phyloP scores from a whole-genome alignment of 805 yeast genomes.

The Yamadazyma philogaea region DNA sequence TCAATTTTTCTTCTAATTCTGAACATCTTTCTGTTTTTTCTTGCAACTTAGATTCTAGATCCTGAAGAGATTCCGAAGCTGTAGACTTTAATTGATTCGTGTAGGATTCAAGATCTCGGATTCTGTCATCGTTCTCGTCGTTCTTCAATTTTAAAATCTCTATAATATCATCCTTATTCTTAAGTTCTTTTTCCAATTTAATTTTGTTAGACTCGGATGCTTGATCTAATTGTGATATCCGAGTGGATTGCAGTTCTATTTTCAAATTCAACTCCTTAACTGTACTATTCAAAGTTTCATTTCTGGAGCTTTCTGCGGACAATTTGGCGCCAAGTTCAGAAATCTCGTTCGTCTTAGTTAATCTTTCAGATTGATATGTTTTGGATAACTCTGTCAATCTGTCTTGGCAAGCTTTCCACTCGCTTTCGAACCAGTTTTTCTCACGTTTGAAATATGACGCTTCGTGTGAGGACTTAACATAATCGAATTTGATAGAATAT shows the following conservation, averaged over 20 bases:
- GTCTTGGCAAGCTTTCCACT: slow-evolving; percentile 32
- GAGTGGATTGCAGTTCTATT: slow-evolving; percentile 23
- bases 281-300: slow-evolving; percentile 35
- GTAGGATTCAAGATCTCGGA: slow-evolving; percentile 50
- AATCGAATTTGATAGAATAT: slow-evolving; percentile 33
- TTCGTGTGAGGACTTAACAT: slow-evolving; percentile 35
- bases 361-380: slow-evolving; percentile 35
- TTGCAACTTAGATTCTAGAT: slow-evolving; percentile 33
- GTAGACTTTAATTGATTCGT: slow-evolving; percentile 40
- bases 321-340: slow-evolving; percentile 25
- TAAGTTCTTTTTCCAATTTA: slow-evolving; percentile 30
- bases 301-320: slow-evolving; percentile 32
- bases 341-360: slow-evolving; percentile 27
- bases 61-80: slow-evolving; percentile 33
- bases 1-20: slow-evolving; percentile 33
- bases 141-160: slow-evolving; percentile 54
- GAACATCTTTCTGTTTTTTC: slow-evolving; percentile 32
- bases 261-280: slow-evolving; percentile 48
- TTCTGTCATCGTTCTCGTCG: slow-evolving; percentile 49
- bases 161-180: slow-evolving; percentile 58
- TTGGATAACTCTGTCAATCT: slow-evolving; percentile 37
- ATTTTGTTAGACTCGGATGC: slow-evolving; percentile 47
- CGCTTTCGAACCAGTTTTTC: slow-evolving; percentile 40
- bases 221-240: slow-evolving; percentile 21
- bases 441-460: slow-evolving; percentile 31